These are phyloP conservation scores for Astrothelium subdiscretum DNA, from an alignment of 495 filamentous ascomycete genomes.

Conservation along the genomic window DNA sequence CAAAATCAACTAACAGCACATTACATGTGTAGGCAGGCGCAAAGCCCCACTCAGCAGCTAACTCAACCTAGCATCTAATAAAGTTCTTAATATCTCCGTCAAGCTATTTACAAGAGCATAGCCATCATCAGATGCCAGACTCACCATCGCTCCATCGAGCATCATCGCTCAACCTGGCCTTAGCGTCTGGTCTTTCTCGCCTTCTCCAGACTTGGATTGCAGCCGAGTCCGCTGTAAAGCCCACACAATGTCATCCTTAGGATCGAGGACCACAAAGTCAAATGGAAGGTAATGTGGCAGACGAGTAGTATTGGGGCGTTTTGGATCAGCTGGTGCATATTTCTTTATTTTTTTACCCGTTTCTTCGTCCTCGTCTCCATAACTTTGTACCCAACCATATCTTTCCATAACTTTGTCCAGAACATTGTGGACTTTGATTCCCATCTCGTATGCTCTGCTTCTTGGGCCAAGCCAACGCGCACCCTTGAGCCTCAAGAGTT, in stretches of 20 bases:
- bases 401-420: background rate
- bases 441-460: background rate
- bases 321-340: background rate
- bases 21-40: no score
- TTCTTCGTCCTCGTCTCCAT: background rate
- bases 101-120: no score
- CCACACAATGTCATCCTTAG: background rate
- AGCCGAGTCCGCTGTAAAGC: background rate
- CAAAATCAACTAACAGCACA: no score
- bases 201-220: no score
- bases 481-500: background rate
- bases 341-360: background rate
- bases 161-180: no score
- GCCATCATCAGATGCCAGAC: no score
- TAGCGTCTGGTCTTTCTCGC: no score
- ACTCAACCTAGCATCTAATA: no score
- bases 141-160: no score
- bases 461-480: background rate
- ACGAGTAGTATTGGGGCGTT: background rate
- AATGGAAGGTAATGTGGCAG: background rate
- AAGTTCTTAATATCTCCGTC: no score
- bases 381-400: background rate
- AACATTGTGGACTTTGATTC: background rate
- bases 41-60: no score
- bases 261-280: background rate